Evolutionary conservation across 495 filamentous ascomycete genomes (phyloP).

Genomic region (Hyphodiscus hymeniophilus): DNA sequence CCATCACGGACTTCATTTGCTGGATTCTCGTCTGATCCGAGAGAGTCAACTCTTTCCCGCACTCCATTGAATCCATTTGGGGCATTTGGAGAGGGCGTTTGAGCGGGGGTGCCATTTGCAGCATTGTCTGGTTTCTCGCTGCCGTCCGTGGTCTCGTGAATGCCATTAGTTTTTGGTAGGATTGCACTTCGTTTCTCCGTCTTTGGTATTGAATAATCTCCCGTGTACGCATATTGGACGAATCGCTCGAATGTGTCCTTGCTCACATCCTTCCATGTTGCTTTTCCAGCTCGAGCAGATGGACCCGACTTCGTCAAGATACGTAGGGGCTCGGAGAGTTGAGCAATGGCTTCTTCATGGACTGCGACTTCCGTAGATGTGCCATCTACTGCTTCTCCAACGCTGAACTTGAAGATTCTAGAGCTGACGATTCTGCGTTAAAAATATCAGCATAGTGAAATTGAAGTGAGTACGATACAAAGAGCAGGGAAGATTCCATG

Average conservation of each 20-base stretch:
- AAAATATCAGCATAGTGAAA: not conserved
- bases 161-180: not conserved
- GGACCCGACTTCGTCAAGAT: not conserved
- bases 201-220: conserved; percentile 14
- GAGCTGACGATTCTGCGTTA: conserved; percentile 9
- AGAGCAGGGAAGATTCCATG: no score
- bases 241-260: conserved; percentile 13
- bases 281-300: not conserved
- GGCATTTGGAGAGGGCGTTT: not conserved
- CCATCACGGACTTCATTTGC: not conserved
- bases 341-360: conserved; percentile 12
- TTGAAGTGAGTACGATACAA: not conserved
- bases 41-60: not conserved
- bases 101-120: no score
- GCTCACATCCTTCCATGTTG: conserved; percentile 10
- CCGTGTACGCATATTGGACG: conserved; percentile 16
- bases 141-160: not conserved
- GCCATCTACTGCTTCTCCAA: conserved; percentile 4
- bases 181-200: not conserved
- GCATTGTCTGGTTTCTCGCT: not conserved
- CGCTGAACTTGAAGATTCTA: conserved; percentile 13
- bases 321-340: conserved; percentile 9
- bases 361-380: not conserved
- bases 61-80: not conserved
- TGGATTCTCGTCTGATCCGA: not conserved